Conservation (phyloP, 768 basidiomycete species). For the Hypholoma fasciculare region DNA sequence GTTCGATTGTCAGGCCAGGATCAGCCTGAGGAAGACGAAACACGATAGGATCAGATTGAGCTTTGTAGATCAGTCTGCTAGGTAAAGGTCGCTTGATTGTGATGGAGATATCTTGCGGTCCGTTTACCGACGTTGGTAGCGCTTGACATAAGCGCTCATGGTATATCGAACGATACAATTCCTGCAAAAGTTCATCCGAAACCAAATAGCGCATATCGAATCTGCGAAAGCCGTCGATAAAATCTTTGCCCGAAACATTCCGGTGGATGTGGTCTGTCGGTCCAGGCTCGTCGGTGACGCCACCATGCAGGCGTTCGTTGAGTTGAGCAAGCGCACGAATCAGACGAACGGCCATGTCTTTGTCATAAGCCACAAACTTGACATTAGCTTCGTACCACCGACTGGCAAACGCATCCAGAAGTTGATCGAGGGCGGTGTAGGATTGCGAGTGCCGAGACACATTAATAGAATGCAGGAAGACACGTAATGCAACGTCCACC, state of each 20-base stretch:
- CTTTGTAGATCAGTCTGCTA: constrained; percentile 78
- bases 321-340: constrained; percentile 84
- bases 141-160: constrained; percentile 75
- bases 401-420: constrained; percentile 82
- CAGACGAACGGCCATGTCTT: constrained; percentile 74
- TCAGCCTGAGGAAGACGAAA: constrained; percentile 86
- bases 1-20: constrained; percentile 76
- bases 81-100: constrained; percentile 77
- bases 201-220: constrained; percentile 73
- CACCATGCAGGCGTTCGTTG: constrained; percentile 83
- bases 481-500: constrained; percentile 86
- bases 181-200: constrained; percentile 72
- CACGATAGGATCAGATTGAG: constrained; percentile 86
- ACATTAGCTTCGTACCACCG: constrained; percentile 93
- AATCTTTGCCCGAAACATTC: constrained; percentile 73
- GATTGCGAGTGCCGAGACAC: constrained; percentile 42
- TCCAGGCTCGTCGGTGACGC: constrained; percentile 63
- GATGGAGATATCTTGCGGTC: constrained; percentile 53
- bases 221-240: constrained; percentile 79
- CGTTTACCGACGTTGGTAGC: constrained; percentile 38
- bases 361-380: constrained; percentile 74
- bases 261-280: constrained; percentile 52
- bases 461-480: constrained; percentile 83
- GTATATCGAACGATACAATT: constrained; percentile 77
- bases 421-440: constrained; percentile 55